These are phyloP conservation scores for Candida frijolesensis DNA, from an alignment of 1,139 yeast genomes.

Conservation along the genomic window DNA sequence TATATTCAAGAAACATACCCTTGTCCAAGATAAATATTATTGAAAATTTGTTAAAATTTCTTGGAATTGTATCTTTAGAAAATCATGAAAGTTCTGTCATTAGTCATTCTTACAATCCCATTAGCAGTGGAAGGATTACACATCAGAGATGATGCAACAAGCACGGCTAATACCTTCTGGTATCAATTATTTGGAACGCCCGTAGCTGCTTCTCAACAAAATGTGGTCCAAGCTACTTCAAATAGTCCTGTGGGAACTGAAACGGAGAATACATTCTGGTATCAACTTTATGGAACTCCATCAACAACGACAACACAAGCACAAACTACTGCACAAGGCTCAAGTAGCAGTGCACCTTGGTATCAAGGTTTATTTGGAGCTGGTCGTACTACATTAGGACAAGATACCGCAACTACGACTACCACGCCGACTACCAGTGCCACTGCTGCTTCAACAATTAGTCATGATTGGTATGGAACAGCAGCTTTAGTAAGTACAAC, in stretches of 20 bases:
- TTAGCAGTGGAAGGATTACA: conserved; percentile 2
- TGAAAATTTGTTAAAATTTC: too few relatives aligned
- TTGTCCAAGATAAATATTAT: too few relatives aligned
- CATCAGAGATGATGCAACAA: neutral
- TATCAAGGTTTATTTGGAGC: conserved; percentile 8
- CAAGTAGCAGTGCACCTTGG: conserved; percentile 3
- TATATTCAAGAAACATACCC: too few relatives aligned
- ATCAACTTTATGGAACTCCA: conserved; percentile 2
- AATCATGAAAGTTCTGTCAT: neutral
- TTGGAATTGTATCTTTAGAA: neutral
- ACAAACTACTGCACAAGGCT: neutral
- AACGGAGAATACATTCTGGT: neutral
- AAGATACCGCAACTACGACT: conserved; percentile 5
- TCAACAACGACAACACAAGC: neutral
- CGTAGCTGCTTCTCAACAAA: neutral
- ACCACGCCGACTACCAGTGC: neutral
- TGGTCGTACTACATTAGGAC: conserved; percentile 9
- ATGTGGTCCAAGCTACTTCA: neutral
- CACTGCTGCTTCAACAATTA: neutral
- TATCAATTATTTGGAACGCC: conserved; percentile 6
- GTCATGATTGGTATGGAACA: conserved; percentile 3
- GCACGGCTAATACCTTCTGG: conserved; percentile 1
- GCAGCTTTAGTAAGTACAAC: neutral
- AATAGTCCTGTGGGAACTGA: neutral
- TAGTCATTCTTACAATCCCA: conserved; percentile 1